phyloP scores from a whole-genome alignment of 352 stramenopile species.

The Labyrinthula sp. region DNA sequence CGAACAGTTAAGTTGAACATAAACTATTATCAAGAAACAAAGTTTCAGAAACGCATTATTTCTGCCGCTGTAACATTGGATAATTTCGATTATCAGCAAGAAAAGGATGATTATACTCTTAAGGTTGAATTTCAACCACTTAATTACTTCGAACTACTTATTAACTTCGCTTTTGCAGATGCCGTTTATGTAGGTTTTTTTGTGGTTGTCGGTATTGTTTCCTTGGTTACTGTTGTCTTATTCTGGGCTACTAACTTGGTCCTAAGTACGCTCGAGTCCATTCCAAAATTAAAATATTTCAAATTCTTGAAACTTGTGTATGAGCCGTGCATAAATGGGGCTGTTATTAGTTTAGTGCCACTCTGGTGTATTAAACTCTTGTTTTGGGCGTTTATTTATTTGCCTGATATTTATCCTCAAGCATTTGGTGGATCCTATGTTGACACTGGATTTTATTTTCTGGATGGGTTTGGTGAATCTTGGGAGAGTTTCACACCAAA shows the following conservation, averaged over 20 bases:
- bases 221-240: constrained; percentile 49
- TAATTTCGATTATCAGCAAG: constrained; percentile 67
- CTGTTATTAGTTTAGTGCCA: too few species aligned
- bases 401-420: too few species aligned
- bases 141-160: constrained; percentile 78
- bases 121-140: constrained; percentile 67
- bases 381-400: too few species aligned
- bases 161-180: constrained; percentile 79
- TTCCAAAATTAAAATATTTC: constrained; percentile 67
- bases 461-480: too few species aligned
- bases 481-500: too few species aligned
- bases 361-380: too few species aligned
- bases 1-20: constrained; percentile 69
- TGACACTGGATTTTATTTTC: too few species aligned
- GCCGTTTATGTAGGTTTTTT: constrained; percentile 79
- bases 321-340: constrained; percentile 54
- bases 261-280: constrained; percentile 64
- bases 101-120: constrained; percentile 63
- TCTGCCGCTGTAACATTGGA: constrained; percentile 57
- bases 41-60: constrained; percentile 70
- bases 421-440: too few species aligned
- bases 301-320: constrained; percentile 67
- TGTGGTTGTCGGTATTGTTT: constrained; percentile 58
- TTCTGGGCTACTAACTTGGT: constrained; percentile 69
- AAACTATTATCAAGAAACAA: constrained; percentile 68